A percentile compares a stretch with the other conserved stretches of the same genome.
phyloP scores from a whole-genome alignment of 108 stramenopile genomes.

The Skeletonema marinoi region DNA sequence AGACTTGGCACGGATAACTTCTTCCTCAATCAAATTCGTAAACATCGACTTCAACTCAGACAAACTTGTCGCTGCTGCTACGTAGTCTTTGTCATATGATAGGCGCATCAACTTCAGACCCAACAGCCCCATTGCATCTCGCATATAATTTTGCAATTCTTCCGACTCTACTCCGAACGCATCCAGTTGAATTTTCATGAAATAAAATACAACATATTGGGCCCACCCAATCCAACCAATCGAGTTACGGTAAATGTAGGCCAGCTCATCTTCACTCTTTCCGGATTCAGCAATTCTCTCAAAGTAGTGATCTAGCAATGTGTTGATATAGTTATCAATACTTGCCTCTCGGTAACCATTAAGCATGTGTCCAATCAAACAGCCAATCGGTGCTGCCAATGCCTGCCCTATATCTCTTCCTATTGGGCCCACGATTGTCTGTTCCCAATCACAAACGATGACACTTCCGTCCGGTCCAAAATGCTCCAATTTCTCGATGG shows the following conservation, averaged over 20 bases:
- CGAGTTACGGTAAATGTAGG: background rate
- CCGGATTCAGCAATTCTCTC: background rate
- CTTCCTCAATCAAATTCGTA: background rate
- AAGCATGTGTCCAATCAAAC: background rate
- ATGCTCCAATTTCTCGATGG: constrained; percentile 32
- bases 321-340: background rate
- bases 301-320: background rate
- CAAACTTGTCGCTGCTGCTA: background rate
- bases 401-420: constrained; percentile 8
- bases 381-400: background rate
- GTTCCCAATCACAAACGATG: constrained; percentile 20
- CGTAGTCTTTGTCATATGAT: constrained; percentile 9
- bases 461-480: constrained; percentile 35
- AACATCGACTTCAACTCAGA: background rate
- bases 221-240: constrained; percentile 4
- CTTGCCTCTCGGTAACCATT: background rate
- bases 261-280: background rate
- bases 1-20: background rate
- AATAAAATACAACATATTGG: constrained; percentile 1
- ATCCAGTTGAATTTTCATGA: constrained; percentile 3
- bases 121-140: constrained; percentile 17
- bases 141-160: background rate
- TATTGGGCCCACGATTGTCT: constrained; percentile 1
- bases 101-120: constrained; percentile 32
- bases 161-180: background rate